Base-by-base conservation (phyloP, 2,329 filamentous ascomycete species). In the Fusarium graminum region DNA sequence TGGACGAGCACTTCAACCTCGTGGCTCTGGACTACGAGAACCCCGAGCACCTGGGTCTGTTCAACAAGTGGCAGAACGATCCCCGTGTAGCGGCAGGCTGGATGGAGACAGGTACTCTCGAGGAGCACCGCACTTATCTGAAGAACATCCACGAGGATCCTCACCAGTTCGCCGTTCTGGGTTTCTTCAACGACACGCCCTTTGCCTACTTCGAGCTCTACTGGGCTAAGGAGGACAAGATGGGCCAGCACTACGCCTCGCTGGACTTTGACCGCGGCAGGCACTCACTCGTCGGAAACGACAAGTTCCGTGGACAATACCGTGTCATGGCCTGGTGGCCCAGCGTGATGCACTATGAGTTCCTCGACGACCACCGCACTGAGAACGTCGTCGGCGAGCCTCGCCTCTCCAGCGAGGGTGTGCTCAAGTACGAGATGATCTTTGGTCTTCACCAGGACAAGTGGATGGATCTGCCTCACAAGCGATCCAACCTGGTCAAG, bases 11-110 rank as follows among this genome's bases (percentile, higher is more conserved):
- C 73, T 93, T 93, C 76, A 90, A 88, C 58, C 88, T 93, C 77
- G 81, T 89, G 43, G 88, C 86, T 11, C 81, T 93, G 2, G 88
- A 93, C 76, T 90, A 85, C 78, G 71, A 80, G 45, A 81, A 91
- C 72, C 72, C 81, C 0, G 80, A 83, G 61, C 90, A 93, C 76
- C 77, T 93, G 46, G 77, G 81, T 22, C 81, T 92, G 10, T 93
- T 93, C 81, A 87, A 93, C 78, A 82, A 80, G 39, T 93, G 91
- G 91, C 91, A 93, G 77, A 93, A 93, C 74, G 90, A 93, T 74
- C 90, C 90, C 36, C 89, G 91, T 55, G 91, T 93, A 42, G 89
- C 90, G 22, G 84, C 87, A 70, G 90, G 90, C 6, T 93, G 91
- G 91, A 91, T 91, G 72, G 89, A 92, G 80, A 91, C 88, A 1